Evolutionary conservation across 2,329 filamentous ascomycete species (phyloP), one percentile per base, ranked within the genome.

Genomic region (Onygena corvina): DNA sequence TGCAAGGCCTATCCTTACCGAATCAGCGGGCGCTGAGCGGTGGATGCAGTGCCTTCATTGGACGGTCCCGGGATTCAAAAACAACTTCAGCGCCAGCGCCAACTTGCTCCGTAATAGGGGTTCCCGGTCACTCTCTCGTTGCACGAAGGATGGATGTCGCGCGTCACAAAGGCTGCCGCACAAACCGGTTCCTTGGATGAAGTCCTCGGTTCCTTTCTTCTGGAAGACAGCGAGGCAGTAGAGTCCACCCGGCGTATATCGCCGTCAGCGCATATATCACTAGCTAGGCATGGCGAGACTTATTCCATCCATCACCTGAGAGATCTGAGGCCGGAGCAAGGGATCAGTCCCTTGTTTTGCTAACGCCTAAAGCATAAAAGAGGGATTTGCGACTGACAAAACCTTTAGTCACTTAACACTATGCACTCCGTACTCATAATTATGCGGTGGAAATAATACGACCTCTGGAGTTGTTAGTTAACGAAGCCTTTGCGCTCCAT

Each of bases 1-100:
- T 40, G 36, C 36, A 40, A 21, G 36, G 36, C 21, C 36, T 40
- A 40, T 40, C 36, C 36, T 40, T 40, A 40, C 36, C 36, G 20
- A 40, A 40, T 40, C 20, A 40, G 36, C 36, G 36, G 36, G 20
- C 36, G 21, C 4, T 23, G 36, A 40, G 36, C 36, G 20, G 25
- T 21, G 25, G 20, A 20, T 21, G 25, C 21, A 21, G 18, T 23
- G 18, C 11, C 14, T 40, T n/a, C 36, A 40, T 40, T 40, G 36
- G 36, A 18, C 8, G 18, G 9, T 18, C 36, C 25, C 11, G 36
- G 11, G 18, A 18, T 8, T 40, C 18, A 40, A 23, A 21, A 4
- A 40, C 36, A 40, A n/a, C 20, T n/a, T n/a, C n/a, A n/a, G n/a
- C n/a, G n/a, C n/a, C n/a, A n/a, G n/a, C n/a, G n/a, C n/a, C n/a